Percentiles rank a stretch among this genome's conserved stretches.
Evolutionary conservation across 1,284 basidiomycete genomes (phyloP).

Genomic region (Butyriboletus appendiculatus): DNA sequence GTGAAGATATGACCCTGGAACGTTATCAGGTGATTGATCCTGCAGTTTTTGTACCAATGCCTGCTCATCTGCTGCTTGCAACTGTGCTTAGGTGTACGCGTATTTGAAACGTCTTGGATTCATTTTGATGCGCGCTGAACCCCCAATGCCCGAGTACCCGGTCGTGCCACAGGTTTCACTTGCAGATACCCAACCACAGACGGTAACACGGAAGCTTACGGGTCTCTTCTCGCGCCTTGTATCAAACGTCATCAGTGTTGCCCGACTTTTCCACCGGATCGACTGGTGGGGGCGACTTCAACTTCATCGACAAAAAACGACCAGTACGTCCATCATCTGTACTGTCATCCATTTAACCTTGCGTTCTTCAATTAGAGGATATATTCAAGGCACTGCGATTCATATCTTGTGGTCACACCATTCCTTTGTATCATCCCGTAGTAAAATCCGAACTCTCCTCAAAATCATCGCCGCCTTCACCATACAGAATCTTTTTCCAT

Average conservation of each 20-base stretch:
- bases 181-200: constrained; percentile 7
- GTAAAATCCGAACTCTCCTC: constrained; percentile 1
- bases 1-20: constrained; percentile 77
- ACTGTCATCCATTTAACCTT: neutral
- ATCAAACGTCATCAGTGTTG: constrained; percentile 31
- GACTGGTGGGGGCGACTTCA: constrained; percentile 63
- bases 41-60: neutral
- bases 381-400: constrained; percentile 78
- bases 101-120: constrained; percentile 93
- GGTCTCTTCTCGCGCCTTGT: constrained; percentile 36
- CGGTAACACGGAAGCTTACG: constrained; percentile 37
- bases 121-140: constrained; percentile 72
- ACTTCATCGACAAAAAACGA: constrained; percentile 38
- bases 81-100: constrained; percentile 72
- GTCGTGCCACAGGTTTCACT: constrained; percentile 39
- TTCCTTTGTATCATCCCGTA: constrained; percentile 38
- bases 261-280: constrained; percentile 21
- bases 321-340: constrained; percentile 12
- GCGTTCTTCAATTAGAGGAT: constrained; percentile 44
- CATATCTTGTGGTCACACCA: constrained; percentile 64
- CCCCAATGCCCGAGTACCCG: constrained; percentile 64
- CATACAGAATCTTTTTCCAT: constrained; percentile 87
- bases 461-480: constrained; percentile 25
- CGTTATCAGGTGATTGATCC: constrained; percentile 72
- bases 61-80: constrained; percentile 3